phyloP scores from a whole-genome alignment of 225 moss, liverwort and hornwort species.

The Marchantia paleacea region DNA sequence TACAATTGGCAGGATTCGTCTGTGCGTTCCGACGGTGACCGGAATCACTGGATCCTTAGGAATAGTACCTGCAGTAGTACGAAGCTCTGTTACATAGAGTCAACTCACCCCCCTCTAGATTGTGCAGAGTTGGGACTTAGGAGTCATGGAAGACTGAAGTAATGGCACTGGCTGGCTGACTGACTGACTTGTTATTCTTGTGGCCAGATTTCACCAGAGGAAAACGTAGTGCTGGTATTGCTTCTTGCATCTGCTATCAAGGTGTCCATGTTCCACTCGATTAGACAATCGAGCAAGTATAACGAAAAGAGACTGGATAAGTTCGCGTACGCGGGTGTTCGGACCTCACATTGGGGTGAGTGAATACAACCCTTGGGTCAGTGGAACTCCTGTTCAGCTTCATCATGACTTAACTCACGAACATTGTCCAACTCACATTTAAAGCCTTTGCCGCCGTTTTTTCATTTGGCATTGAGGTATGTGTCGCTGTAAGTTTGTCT shows the following conservation, averaged over 20 bases:
- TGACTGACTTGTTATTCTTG: not conserved
- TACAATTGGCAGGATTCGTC: not conserved
- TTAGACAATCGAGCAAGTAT: not conserved
- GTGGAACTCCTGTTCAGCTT: not conserved
- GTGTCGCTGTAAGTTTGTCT: not conserved
- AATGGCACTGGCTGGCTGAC: not conserved
- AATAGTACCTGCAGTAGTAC: too few relatives aligned
- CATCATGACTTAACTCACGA: not conserved
- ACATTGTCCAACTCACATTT: not conserved
- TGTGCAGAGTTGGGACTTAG: not conserved
- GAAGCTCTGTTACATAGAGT: not conserved
- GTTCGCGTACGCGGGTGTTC: slow-evolving; percentile 21
- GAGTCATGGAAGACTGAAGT: not conserved
- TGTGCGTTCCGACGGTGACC: not conserved
- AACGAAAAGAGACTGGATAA: slow-evolving; percentile 18
- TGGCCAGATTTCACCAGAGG: slow-evolving; percentile 18
- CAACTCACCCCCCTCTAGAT: not conserved
- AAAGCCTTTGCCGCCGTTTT: not conserved
- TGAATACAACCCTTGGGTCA: not conserved
- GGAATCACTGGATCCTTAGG: not conserved
- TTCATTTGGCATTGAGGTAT: not conserved
- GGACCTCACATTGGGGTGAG: slow-evolving; percentile 27
- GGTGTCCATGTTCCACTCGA: slow-evolving; percentile 15
- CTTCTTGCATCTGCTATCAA: slow-evolving; percentile 15
- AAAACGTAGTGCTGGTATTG: slow-evolving; percentile 18